phyloP scores from a whole-genome alignment of 306 rosid genomes.

The Nissolia schottii region DNA sequence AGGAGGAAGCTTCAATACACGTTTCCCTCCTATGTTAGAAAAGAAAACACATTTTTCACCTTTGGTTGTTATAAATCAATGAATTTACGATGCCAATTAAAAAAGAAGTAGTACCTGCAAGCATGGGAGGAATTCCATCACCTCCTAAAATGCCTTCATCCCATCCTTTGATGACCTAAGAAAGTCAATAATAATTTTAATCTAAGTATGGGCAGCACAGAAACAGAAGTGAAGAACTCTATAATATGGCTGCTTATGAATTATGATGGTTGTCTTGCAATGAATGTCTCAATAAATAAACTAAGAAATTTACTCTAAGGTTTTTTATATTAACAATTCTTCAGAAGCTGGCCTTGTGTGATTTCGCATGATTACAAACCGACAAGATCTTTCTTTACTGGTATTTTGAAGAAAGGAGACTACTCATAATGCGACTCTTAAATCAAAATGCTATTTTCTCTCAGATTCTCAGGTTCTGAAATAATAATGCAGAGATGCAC shows the following conservation, averaged over 20 bases:
- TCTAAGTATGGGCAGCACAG: not conserved
- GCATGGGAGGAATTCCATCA: constrained; percentile 95
- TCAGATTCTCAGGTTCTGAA: not conserved
- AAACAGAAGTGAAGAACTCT: not conserved
- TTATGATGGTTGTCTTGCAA: not conserved
- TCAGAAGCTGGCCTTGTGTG: not conserved
- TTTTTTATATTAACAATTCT: not conserved
- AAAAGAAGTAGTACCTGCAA: constrained; percentile 51
- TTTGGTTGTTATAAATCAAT: not conserved
- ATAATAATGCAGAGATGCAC: not conserved
- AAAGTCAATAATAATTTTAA: constrained; percentile 8
- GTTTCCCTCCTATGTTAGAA: constrained; percentile 65
- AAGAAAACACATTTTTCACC: not conserved
- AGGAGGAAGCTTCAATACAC: constrained; percentile 84
- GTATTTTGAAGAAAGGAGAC: too few species aligned
- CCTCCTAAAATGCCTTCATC: constrained; percentile 90
- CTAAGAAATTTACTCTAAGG: not conserved
- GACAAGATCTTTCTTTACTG: not conserved
- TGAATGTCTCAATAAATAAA: not conserved
- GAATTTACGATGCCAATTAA: not conserved
- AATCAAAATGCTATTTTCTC: not conserved
- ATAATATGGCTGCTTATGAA: not conserved
- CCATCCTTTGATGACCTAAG: constrained; percentile 97
- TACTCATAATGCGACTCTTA: not conserved
- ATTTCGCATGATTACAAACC: not conserved